Base-by-base conservation (phyloP, 1,284 basidiomycete species). In the Agroathelia rolfsii region DNA sequence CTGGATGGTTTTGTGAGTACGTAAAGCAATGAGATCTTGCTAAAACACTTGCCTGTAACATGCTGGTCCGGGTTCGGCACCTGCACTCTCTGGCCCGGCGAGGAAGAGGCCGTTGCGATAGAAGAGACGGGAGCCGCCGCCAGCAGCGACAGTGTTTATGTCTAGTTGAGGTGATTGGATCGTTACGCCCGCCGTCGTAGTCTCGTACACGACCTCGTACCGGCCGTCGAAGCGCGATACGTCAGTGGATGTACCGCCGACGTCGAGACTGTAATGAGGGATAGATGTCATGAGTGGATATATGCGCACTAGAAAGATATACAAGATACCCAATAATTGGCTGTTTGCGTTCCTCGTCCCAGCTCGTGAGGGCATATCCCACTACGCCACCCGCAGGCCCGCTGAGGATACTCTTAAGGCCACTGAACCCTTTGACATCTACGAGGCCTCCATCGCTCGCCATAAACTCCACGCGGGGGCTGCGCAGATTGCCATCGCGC, bases 331-430 rank as follows among this genome's bases (percentile, higher is more conserved):
- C 75, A 41, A 83, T 79, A 35, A 80, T 61, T 0, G 80, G 75
- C n/a, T 64, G 56, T 43, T 56, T 66, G 39, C 61, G 55, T 31
- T 67, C 43, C 23, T 62, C 58, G 42, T 82, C 78, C 68, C 74
- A 84, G 34, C 71, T 72, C 1, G 82, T 85, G 37, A 79, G 51
- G 2, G 78, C 74, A 50, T 78, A 81, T 0, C 82, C 81, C 2
- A 86, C 80, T 2, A 86, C 82, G 3, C 83, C 82, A 1, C 82
- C 81, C 0, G 81, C 82, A 0, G 81, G 83, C 6, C 83, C 83
- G 26, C 75, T 77, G 23, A 88, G 59, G 37, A 87, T 81, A 21
- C 74, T 75, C 56, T 82, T 80, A 36, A 88, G 59, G 1, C 84
- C 84, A 0, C 75, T 76, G 49, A 88, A 88, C 47, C 78, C 75